Evolutionary conservation across 2,329 filamentous ascomycete genomes (phyloP).

Genomic region (Monosporascus sp.): DNA sequence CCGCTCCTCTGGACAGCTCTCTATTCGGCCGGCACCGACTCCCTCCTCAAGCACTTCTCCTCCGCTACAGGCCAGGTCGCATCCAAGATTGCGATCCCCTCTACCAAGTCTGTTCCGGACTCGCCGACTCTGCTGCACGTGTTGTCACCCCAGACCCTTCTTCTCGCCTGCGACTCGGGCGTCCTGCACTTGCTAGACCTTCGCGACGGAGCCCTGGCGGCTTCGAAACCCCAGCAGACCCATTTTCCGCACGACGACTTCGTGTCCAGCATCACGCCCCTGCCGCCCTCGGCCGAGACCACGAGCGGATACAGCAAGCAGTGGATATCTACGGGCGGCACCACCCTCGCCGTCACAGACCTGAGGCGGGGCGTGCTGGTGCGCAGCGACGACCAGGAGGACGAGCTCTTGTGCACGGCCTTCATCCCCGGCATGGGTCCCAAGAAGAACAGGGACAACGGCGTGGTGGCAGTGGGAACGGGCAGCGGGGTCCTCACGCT

Average conservation of each 20-base stretch:
- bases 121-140: constrained; percentile 76
- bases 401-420: constrained; percentile 78
- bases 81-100: constrained; percentile 77
- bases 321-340: constrained; percentile 90
- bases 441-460: constrained; percentile 60
- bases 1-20: constrained; percentile 34
- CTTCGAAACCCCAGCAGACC: constrained; percentile 66
- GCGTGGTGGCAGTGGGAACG: constrained; percentile 70
- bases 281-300: constrained; percentile 73
- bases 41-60: constrained; percentile 53
- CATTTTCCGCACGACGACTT: constrained; percentile 90
- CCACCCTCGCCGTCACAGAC: constrained; percentile 86
- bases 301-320: constrained; percentile 90
- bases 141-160: constrained; percentile 79
- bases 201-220: constrained; percentile 53
- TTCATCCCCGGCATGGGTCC: constrained; percentile 74
- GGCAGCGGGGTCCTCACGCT: constrained; percentile 79
- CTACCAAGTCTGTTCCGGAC: constrained; percentile 50
- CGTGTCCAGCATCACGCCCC: constrained; percentile 77
- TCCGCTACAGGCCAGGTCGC: constrained; percentile 61
- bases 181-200: constrained; percentile 85
- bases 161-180: constrained; percentile 86
- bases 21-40: constrained; percentile 60
- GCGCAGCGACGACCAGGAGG: constrained; percentile 89
- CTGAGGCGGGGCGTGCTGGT: constrained; percentile 79